Evolutionary conservation across 2,329 filamentous ascomycete genomes (phyloP).

Genomic region (Epichloe brachyelytri): DNA sequence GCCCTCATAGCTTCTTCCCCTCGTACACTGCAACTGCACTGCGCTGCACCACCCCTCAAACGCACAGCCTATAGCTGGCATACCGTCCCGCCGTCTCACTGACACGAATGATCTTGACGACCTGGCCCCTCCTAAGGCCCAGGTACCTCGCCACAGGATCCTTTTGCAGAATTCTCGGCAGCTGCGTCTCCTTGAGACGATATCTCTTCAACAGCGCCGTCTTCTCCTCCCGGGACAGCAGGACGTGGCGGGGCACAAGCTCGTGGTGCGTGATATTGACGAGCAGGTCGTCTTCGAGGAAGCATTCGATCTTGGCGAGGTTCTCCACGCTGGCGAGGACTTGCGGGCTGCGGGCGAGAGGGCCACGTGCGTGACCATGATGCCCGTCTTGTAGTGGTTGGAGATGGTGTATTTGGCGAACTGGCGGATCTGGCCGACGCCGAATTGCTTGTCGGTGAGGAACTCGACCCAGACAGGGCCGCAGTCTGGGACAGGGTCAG

Average conservation of each 20-base stretch:
- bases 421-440: slow-evolving; percentile 80
- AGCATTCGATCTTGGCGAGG: slow-evolving; percentile 77
- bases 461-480: slow-evolving; percentile 94
- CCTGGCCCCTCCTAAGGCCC: slow-evolving; percentile 78
- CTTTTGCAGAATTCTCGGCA: slow-evolving; percentile 80
- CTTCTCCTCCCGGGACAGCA: slow-evolving; percentile 88
- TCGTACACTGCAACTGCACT: too few species aligned
- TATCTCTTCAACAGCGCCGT: slow-evolving; percentile 73
- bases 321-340: slow-evolving; percentile 67
- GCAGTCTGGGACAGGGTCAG: slow-evolving; percentile 59
- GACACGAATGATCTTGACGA: slow-evolving; percentile 96
- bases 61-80: slow-evolving; percentile 75
- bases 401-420: slow-evolving; percentile 74
- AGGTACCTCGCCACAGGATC: slow-evolving; percentile 91
- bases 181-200: slow-evolving; percentile 90
- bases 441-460: slow-evolving; percentile 64
- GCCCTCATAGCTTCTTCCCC: too few species aligned
- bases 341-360: slow-evolving; percentile 82
- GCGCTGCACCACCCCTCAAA: slow-evolving; percentile 22
- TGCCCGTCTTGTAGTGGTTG: slow-evolving; percentile 76
- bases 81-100: slow-evolving; percentile 94
- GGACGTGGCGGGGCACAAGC: slow-evolving; percentile 83
- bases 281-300: slow-evolving; percentile 87
- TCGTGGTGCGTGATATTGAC: slow-evolving; percentile 99
- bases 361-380: slow-evolving; percentile 73